Base-by-base conservation (phyloP, 805 yeast species). In the Jamesozyma gamospora region DNA sequence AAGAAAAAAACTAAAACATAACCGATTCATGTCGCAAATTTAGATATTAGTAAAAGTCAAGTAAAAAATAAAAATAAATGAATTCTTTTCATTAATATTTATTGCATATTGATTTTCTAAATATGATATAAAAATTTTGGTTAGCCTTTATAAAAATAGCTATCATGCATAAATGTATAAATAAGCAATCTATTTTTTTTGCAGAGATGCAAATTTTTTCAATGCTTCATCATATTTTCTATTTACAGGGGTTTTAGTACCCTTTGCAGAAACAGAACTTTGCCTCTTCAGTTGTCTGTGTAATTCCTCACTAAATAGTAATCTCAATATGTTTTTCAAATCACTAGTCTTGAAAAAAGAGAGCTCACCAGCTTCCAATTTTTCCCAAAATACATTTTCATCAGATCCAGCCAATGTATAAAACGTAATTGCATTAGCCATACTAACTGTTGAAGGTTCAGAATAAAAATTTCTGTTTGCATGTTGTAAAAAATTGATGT, bases 271-370 rank as follows among this genome's bases (percentile, higher is more conserved):
- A 8, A 37, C 36, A 5, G 46, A 41, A 18, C 49, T 45, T 16
- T 46, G 36, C 36, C 53, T 41, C 32, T 44, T 15, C 7, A 21
- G 47, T 7, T 43, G 37, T 16, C 49, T 46, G 4, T 46, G 44
- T 11, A 56, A 25, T 14, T 56, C 57, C 28, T 58, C 63, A 37
- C 63, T 58, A 28, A 56, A 53, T 29, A 49, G 57, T 26, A 60
- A 38, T 41, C 62, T 49, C 26, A 60, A n/a, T 8, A 56, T 49
- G 17, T 46, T 53, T 37, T 53, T 56, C 24, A 58, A 37, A 33
- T 55, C 57, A 16, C 43, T 48, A 12, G 36, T 32, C 2, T 51
- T 37, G 16, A 45, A 51, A 25, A 37, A 43, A 10, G 39, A 24
- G 4, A 58, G 36, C 28, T 50, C 47, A 3, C 48, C 46, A 6